Evolutionary conservation across 2,329 filamentous ascomycete genomes (phyloP), one percentile per base, ranked within the genome.

Genomic region (Lomentospora prolificans): DNA sequence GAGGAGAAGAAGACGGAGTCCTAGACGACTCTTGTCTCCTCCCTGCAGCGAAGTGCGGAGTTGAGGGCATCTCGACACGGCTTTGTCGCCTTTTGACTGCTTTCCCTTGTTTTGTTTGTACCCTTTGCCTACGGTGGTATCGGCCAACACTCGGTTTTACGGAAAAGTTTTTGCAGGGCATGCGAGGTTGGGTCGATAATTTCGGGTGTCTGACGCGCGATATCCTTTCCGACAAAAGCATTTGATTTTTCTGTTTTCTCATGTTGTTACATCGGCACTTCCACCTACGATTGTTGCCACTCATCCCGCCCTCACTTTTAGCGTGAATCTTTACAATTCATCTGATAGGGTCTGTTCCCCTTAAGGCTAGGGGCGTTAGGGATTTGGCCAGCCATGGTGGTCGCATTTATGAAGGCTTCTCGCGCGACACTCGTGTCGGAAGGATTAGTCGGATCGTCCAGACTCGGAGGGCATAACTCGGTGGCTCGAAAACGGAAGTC

Each of bases 1-100:
- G 73, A 74, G 65, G 67, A 65, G 60, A 66, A 70, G 59, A 70
- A 71, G 65, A 68, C 66, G 58, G 73, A 75, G 71, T 69, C 70
- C 62, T 73, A 73, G 59, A 50, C 39, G 48, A n/a, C 30, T 30
- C 14, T 31, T 36, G 10, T 17, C 51, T 28, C 25, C 14, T 6
- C 36, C 24, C 36, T 14, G 3, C n/a, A 19, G 36, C 22, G 10
- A 46, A 19, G 33, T 6, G 44, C 25, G 19, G 44, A 19, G 19
- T 25, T 19, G 51, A 56, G 48, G 46, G 48, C 46, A 27, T 56
- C 50, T 41, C 48, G 54, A 56, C 53, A 53, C 51, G 55, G 33
- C 51, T 22, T 10, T 44, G 44, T 25, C 44, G 24, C 9, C n/a
- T 27, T 24, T 36, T 19, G 14, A 10, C 25, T 36, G 22, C 31